Percentiles rank a stretch among this genome's conserved stretches.
Evolutionary conservation across 345 rosid species (phyloP).

Genomic region (Rhodomyrtus tomentosa): DNA sequence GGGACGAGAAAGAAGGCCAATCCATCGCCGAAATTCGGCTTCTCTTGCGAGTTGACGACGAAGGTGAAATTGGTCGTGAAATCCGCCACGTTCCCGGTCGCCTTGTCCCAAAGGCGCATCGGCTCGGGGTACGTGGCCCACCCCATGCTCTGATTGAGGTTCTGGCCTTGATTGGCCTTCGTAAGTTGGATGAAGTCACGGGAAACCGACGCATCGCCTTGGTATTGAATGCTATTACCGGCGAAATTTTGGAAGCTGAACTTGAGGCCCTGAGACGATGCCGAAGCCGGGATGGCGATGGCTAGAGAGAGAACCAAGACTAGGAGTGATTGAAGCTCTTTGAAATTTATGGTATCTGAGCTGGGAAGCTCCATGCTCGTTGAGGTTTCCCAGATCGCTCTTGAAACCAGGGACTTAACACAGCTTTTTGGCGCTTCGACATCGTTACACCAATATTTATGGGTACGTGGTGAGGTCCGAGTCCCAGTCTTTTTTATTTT

Average conservation of each 20-base stretch:
- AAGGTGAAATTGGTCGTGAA: conserved; percentile 11
- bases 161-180: no score
- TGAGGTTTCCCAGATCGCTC: neutral
- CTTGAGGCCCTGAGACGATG: no score
- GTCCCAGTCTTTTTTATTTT: no score
- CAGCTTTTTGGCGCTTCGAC: neutral
- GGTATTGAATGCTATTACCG: no score
- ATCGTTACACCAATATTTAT: neutral
- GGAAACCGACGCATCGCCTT: neutral
- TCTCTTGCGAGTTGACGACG: neutral
- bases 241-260: no score
- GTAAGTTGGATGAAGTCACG: neutral
- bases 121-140: neutral
- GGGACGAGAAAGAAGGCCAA: conserved; percentile 10
- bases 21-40: neutral
- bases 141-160: rapidly evolving
- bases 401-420: neutral
- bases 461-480: no score
- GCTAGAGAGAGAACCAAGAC: no score
- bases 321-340: no score
- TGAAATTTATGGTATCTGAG: no score
- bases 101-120: conserved; percentile 1
- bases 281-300: no score
- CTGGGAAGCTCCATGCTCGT: no score
- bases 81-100: neutral